A percentile compares a stretch with the other conserved stretches of the same genome.
These are phyloP conservation scores for Chlorociboria aeruginascens DNA, from an alignment of 495 filamentous ascomycete genomes.

Conservation along the genomic window DNA sequence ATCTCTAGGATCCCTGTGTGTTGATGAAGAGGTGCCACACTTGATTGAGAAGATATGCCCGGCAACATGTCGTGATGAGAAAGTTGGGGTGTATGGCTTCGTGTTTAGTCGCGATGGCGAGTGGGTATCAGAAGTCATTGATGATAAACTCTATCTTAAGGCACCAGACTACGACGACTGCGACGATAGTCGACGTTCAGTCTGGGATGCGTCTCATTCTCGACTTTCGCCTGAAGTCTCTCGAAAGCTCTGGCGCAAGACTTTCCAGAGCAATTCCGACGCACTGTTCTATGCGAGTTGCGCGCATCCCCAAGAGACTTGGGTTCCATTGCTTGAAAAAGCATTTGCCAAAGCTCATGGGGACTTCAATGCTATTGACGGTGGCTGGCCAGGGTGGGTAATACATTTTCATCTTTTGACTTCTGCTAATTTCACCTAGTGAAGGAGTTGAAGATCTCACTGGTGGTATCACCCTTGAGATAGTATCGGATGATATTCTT, in stretches of 20 bases:
- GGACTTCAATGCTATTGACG: constrained; percentile 10
- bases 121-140: constrained; percentile 84
- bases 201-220: constrained; percentile 57
- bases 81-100: constrained; percentile 86
- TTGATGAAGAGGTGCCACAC: constrained; percentile 63
- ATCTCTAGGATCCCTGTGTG: constrained; percentile 47
- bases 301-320: constrained; percentile 76
- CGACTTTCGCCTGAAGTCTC: constrained; percentile 46
- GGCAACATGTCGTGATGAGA: constrained; percentile 46
- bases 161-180: constrained; percentile 73
- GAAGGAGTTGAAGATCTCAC: constrained; percentile 88
- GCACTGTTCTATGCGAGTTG: constrained; percentile 82
- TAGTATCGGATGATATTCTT: constrained; percentile 68
- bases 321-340: constrained; percentile 87
- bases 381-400: constrained; percentile 7
- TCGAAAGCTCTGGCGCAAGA: constrained; percentile 56
- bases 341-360: constrained; percentile 34
- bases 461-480: constrained; percentile 71
- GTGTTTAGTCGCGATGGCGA: constrained; percentile 88
- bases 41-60: constrained; percentile 77
- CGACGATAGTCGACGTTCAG: constrained; percentile 40
- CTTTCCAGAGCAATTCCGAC: constrained; percentile 53
- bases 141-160: constrained; percentile 64
- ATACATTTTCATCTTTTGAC: neutral
- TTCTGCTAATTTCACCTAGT: constrained; percentile 24